Conservation (phyloP, 345 rosid species). For the Erodium maritimum region DNA sequence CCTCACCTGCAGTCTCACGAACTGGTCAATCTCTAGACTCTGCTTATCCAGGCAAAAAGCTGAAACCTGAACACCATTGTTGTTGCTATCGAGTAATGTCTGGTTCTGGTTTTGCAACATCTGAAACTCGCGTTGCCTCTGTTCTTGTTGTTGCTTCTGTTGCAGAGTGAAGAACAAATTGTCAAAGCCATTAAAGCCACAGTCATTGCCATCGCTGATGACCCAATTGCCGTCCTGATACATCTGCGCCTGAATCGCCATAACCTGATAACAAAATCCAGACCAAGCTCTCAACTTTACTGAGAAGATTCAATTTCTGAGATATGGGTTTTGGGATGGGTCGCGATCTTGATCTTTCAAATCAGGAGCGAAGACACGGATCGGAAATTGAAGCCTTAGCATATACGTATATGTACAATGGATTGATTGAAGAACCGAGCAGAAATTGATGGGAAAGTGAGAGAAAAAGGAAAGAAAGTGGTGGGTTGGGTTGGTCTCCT, state of each 20-base stretch:
- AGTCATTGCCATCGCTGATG: constrained; percentile 21
- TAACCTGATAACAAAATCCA: neutral
- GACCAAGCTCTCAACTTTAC: constrained; percentile 2
- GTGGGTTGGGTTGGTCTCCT: neutral
- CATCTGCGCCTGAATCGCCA: constrained; percentile 82
- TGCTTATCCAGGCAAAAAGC: constrained; percentile 25
- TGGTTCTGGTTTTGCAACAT: constrained; percentile 9
- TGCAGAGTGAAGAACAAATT: constrained; percentile 1
- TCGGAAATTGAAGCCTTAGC: neutral
- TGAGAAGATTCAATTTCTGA: neutral
- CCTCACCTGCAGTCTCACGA: constrained; percentile 53
- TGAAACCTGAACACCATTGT: constrained; percentile 5
- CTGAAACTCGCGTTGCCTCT: constrained; percentile 19
- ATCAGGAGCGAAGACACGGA: neutral
- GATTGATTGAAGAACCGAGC: neutral
- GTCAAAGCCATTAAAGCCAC: constrained; percentile 9
- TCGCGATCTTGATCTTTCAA: too few relatives aligned
- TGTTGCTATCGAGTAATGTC: neutral
- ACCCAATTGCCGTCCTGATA: constrained; percentile 25
- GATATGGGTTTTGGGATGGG: too few relatives aligned
- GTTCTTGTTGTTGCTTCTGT: constrained; percentile 16
- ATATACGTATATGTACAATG: neutral
- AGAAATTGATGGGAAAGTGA: neutral
- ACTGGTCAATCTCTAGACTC: constrained; percentile 48
- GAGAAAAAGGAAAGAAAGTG: constrained; percentile 3